Conservation (phyloP, 352 stramenopile genomes). For the Aphanomyces invadans region DNA sequence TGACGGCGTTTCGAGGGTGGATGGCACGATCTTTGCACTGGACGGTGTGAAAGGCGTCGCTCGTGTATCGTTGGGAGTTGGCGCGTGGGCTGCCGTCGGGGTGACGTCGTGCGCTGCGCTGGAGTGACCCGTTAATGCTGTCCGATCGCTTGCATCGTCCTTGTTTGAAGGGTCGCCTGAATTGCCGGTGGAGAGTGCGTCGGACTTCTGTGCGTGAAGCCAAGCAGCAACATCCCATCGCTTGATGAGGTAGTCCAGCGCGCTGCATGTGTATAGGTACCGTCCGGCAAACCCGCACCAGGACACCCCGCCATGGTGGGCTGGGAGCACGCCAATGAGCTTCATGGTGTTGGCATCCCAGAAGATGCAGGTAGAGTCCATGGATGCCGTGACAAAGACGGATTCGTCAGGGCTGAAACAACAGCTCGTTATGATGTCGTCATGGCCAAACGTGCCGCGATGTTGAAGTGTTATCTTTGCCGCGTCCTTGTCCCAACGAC, state of each 20-base stretch:
- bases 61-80: neutral
- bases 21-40: neutral
- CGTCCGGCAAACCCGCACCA: neutral
- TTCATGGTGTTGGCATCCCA: neutral
- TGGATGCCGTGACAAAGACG: constrained; percentile 6
- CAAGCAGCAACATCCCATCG: neutral
- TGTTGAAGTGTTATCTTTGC: neutral
- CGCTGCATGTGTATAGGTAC: neutral
- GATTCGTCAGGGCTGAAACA: neutral
- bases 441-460: constrained; percentile 7
- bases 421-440: constrained; percentile 7
- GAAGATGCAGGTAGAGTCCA: constrained; percentile 6
- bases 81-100: neutral
- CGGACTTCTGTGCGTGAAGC: neutral
- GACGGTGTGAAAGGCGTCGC: neutral
- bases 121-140: no score
- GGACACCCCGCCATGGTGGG: neutral
- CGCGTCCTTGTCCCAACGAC: neutral
- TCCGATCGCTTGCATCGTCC: no score
- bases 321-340: neutral
- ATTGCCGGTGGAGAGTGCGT: no score
- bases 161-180: no score
- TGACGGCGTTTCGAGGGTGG: neutral
- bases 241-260: constrained; percentile 4
- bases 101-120: no score